Evolutionary conservation across 352 stramenopile genomes (phyloP).

Genomic region (Globisporangium sylvaticum): DNA sequence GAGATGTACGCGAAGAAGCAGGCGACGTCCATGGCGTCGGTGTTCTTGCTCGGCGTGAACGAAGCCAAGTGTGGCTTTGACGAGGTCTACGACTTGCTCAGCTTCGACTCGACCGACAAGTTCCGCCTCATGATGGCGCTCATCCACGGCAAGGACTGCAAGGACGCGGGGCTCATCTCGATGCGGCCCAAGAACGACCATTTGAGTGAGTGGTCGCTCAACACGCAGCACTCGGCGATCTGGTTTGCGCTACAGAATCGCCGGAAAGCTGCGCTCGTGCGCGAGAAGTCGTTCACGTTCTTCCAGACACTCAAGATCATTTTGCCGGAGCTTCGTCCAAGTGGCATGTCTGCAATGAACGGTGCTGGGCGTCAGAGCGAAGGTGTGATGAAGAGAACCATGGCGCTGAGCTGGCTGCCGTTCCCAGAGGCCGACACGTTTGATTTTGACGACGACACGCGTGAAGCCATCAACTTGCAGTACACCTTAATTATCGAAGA

Average conservation of each 20-base stretch:
- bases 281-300: conserved; percentile 53
- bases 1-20: conserved; percentile 55
- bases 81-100: conserved; percentile 50
- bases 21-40: conserved; percentile 24
- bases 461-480: conserved; percentile 46
- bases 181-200: conserved; percentile 32
- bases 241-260: conserved; percentile 57
- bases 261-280: conserved; percentile 41
- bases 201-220: conserved; percentile 26
- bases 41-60: conserved; percentile 58
- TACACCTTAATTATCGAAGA: conserved; percentile 68
- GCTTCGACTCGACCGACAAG: conserved; percentile 47
- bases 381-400: conserved; percentile 49
- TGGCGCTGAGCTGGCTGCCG: conserved; percentile 57
- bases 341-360: conserved; percentile 1
- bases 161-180: conserved; percentile 45
- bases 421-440: conserved; percentile 26
- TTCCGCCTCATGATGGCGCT: conserved; percentile 66
- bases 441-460: conserved; percentile 1
- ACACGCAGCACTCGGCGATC: conserved; percentile 57
- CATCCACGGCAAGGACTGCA: conserved; percentile 50
- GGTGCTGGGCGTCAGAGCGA: conserved; percentile 28
- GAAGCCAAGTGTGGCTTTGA: conserved; percentile 56
- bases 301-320: conserved; percentile 67
- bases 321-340: conserved; percentile 29